Percentiles rank a stretch among this genome's conserved stretches.
Evolutionary conservation across 352 stramenopile species (phyloP).

Genomic region (Globisporangium splendens): DNA sequence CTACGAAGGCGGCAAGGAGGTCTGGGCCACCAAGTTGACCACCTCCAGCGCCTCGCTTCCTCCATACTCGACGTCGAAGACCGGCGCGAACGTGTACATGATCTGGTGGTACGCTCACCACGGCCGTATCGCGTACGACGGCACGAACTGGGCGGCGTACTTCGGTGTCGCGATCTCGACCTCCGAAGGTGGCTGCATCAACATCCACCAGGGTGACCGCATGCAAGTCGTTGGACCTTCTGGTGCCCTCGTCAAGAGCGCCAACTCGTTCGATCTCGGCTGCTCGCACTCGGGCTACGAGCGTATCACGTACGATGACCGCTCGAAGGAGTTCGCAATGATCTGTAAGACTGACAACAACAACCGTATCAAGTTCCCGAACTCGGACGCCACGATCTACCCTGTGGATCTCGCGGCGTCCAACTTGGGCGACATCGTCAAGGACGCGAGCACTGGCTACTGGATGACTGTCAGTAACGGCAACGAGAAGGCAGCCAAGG

Average conservation of each 20-base stretch:
- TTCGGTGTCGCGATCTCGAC: constrained; percentile 55
- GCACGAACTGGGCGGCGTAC: constrained; percentile 61
- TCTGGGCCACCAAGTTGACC: constrained; percentile 56
- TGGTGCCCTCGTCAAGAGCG: constrained; percentile 30
- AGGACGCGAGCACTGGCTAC: constrained; percentile 38
- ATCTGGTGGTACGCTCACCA: constrained; percentile 73
- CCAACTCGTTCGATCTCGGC: constrained; percentile 51
- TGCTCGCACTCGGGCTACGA: constrained; percentile 64
- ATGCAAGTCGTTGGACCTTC: constrained; percentile 58
- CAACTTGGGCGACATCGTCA: constrained; percentile 54
- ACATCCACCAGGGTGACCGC: constrained; percentile 66
- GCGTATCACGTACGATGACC: constrained; percentile 51
- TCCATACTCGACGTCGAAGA: constrained; percentile 45
- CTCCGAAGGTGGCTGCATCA: constrained; percentile 54
- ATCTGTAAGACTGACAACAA: constrained; percentile 72
- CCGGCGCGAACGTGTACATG: constrained; percentile 51
- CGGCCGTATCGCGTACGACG: constrained; percentile 52
- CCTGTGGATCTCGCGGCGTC: constrained; percentile 40
- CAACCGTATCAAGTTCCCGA: constrained; percentile 69
- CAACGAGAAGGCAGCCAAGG: constrained; percentile 38
- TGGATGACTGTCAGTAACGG: constrained; percentile 63
- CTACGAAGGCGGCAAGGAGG: constrained; percentile 47
- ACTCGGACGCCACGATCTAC: constrained; percentile 51
- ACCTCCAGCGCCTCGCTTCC: constrained; percentile 43
- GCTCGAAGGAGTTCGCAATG: constrained; percentile 35